These are phyloP conservation scores for Phellopilus nigrolimitatus DNA, from an alignment of 1,284 basidiomycete species.

Conservation along the genomic window DNA sequence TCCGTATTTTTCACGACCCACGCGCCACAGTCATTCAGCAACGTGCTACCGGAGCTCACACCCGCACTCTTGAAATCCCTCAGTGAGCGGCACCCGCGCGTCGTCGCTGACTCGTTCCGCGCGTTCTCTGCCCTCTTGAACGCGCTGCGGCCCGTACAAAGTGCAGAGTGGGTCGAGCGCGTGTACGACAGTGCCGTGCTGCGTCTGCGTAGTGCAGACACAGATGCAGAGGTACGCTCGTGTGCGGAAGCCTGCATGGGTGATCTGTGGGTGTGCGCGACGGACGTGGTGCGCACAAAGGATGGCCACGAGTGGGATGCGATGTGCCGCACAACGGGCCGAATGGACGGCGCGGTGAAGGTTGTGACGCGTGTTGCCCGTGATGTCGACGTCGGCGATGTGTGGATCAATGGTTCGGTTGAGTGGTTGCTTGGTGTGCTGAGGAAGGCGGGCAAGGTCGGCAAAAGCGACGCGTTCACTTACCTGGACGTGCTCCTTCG, in stretches of 20 bases:
- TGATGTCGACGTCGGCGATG: conserved; percentile 61
- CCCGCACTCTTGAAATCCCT: conserved; percentile 66
- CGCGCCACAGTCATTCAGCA: conserved; percentile 57
- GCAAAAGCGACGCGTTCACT: conserved; percentile 79
- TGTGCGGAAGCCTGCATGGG: conserved; percentile 82
- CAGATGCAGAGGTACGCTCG: conserved; percentile 87
- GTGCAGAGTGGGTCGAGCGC: conserved; percentile 52
- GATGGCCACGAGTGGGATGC: conserved; percentile 73
- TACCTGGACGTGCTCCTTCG: conserved; percentile 73
- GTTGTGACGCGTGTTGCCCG: conserved; percentile 69
- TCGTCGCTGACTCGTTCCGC: conserved; percentile 80
- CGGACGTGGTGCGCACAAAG: conserved; percentile 60
- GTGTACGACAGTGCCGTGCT: conserved; percentile 73
- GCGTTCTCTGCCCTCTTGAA: conserved; percentile 69
- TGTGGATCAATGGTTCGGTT: conserved; percentile 77
- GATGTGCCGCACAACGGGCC: conserved; percentile 75
- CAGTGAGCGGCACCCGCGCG: conserved; percentile 67
- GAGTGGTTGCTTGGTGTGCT: conserved; percentile 77
- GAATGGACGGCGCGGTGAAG: conserved; percentile 65
- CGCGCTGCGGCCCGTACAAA: conserved; percentile 56
- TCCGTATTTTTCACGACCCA: conserved; percentile 82
- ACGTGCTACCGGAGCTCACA: conserved; percentile 60
- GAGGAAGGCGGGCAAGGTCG: conserved; percentile 73
- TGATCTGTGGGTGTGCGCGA: conserved; percentile 82
- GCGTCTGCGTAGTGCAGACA: conserved; percentile 74